Conservation (phyloP, 2,329 filamentous ascomycete species). For the Beauveria pseudobassiana region DNA sequence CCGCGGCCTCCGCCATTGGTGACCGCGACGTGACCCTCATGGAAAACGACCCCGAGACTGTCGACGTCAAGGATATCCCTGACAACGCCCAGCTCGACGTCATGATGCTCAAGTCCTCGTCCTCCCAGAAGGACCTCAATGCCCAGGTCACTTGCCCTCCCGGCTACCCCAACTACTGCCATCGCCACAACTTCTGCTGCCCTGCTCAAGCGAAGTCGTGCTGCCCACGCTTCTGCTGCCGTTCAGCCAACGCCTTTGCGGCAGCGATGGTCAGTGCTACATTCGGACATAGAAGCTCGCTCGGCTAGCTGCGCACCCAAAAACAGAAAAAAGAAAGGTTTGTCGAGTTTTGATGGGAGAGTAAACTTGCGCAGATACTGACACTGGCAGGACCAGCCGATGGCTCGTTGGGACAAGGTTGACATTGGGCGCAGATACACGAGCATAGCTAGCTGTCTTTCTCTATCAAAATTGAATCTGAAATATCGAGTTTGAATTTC, state of each 20-base stretch:
- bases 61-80: constrained; percentile 1
- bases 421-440: neutral
- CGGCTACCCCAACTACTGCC: constrained; percentile 5
- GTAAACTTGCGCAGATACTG: neutral
- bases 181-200: constrained; percentile 9
- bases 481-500: too few species aligned
- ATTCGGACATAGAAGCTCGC: neutral
- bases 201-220: neutral
- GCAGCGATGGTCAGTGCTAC: constrained; percentile 8
- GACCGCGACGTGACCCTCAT: neutral
- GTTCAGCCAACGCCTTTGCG: neutral
- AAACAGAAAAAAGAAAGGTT: neutral
- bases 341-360: neutral
- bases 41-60: neutral
- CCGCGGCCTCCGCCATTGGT: neutral
- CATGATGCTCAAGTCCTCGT: neutral
- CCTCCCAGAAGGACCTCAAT: neutral
- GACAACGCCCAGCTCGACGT: neutral
- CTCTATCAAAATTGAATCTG: neutral
- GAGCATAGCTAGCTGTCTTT: neutral
- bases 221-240: constrained; percentile 13
- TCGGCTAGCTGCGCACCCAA: neutral
- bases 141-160: neutral
- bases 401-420: neutral
- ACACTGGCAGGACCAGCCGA: neutral